Conservation (phyloP, 1,139 yeast species). For the Candida mesenterica region DNA sequence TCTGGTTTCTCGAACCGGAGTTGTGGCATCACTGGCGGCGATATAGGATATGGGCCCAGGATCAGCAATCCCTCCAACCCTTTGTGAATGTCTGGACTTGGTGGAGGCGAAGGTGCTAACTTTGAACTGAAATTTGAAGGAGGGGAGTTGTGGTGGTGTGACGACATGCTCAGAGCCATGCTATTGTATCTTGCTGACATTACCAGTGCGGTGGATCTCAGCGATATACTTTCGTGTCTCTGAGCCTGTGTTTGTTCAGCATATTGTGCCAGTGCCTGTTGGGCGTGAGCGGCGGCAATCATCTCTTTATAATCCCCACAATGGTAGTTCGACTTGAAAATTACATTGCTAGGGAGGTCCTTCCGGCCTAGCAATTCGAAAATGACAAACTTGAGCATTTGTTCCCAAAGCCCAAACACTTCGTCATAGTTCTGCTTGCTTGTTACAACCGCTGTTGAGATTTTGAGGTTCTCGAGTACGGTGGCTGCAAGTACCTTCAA, state of each 20-base stretch:
- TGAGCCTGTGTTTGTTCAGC: not conserved
- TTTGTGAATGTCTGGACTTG: not conserved
- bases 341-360: not conserved
- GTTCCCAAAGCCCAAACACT: slow-evolving; percentile 19
- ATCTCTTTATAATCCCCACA: not conserved
- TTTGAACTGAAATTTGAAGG: not conserved
- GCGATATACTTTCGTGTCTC: slow-evolving; percentile 11
- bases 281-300: not conserved
- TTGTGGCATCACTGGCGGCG: slow-evolving; percentile 1
- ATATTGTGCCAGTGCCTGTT: not conserved
- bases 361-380: slow-evolving; percentile 13
- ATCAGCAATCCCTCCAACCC: not conserved
- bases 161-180: slow-evolving; percentile 9
- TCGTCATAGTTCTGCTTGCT: slow-evolving; percentile 9
- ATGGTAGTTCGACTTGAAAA: not conserved
- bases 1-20: slow-evolving; percentile 9
- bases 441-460: slow-evolving; percentile 7
- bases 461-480: slow-evolving; percentile 16
- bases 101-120: not conserved
- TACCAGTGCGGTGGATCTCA: slow-evolving; percentile 14
- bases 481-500: slow-evolving; percentile 15
- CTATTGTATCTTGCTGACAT: slow-evolving; percentile 14
- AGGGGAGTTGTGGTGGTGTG: not conserved
- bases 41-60: not conserved
- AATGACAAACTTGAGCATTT: slow-evolving; percentile 18